Base-by-base conservation (phyloP, 371 early-diverging fungal genomes). In the Mucor saturninus region DNA sequence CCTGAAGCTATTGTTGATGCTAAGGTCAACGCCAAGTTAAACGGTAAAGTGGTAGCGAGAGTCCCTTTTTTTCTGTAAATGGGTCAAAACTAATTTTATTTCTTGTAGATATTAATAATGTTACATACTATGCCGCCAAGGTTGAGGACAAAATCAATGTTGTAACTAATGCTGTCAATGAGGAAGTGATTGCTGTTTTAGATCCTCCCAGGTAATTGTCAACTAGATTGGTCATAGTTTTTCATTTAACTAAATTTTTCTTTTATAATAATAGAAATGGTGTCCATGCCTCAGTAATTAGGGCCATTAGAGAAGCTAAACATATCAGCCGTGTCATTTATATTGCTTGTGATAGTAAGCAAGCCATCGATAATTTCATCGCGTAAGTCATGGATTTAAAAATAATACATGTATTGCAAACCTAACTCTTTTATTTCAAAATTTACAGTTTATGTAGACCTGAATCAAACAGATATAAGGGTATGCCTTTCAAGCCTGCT, bases 121-220 rank as follows among this genome's bases (percentile, higher is more conserved):
- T 79, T 32, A 71, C 71, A 29, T 93, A 85, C 65, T 75, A 83
- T 62, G 81, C 83, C 43, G 80, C 72, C 55, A 84, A 82, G 61
- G 89, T 91, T 30, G 94, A 93, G 72, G 83, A 88, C 5, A 74
- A 71, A n/a, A 83, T 91, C 52, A 72, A 76, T 57, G 67, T 78
- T 11, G 69, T 86, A 3, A 65, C 76, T 37, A 53, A 57, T 5
- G 67, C 67, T 40, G 29, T 52, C 9, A 71, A 81, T 38, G 80
- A 76, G 59, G 72, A 80, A 43, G 71, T 80, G 2, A 74, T 86
- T 11, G 87, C 85, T 26, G 83, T 95, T 6, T 64, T 95, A 59
- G 95, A 95, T 74, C 95, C 95, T 14, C 92, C 94, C 37, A 81
- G 95, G 83, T 80, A 77, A 59, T 15, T 0, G 15, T 15, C 13